Percentiles rank a stretch among this genome's conserved stretches.
phyloP scores from a whole-genome alignment of 2,329 filamentous ascomycete genomes.

The Byssochlamys sp. region DNA sequence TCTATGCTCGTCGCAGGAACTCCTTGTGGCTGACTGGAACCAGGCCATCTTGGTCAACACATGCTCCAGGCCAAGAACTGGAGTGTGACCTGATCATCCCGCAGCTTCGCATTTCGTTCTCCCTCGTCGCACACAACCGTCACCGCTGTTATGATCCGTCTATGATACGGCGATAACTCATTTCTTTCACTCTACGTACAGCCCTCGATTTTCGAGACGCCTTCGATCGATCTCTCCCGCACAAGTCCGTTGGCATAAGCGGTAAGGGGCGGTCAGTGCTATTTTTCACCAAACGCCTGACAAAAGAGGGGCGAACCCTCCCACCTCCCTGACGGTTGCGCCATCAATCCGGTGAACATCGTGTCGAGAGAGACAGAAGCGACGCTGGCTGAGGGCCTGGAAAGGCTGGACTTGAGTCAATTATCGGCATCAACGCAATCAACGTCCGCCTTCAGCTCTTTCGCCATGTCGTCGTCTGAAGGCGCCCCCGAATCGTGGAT shows the following conservation, averaged over 20 bases:
- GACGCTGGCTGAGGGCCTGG: conserved; percentile 39
- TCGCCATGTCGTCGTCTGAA: conserved; percentile 37
- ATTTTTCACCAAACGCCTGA: neutral
- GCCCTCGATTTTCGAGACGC: conserved; percentile 3
- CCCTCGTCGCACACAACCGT: conserved; percentile 24
- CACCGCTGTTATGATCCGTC: conserved; percentile 21
- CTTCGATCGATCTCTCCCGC: conserved; percentile 2
- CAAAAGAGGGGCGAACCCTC: neutral
- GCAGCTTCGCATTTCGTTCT: conserved; percentile 11
- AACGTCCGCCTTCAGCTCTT: conserved; percentile 28
- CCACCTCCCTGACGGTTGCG: neutral
- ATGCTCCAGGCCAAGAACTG: neutral
- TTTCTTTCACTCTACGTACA: conserved; percentile 1
- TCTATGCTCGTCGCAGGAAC: neutral
- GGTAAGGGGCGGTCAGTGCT: neutral
- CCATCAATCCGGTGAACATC: conserved; percentile 25
- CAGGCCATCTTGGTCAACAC: neutral
- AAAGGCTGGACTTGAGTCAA: conserved; percentile 39
- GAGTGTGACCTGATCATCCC: neutral
- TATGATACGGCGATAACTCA: conserved; percentile 14
- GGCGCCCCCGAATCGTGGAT: conserved; percentile 81
- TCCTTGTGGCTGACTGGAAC: neutral
- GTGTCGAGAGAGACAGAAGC: conserved; percentile 38
- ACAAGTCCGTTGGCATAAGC: neutral
- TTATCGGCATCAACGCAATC: conserved; percentile 35